phyloP scores from a whole-genome alignment of 1,284 basidiomycete genomes.

The Phlebopus sp. region DNA sequence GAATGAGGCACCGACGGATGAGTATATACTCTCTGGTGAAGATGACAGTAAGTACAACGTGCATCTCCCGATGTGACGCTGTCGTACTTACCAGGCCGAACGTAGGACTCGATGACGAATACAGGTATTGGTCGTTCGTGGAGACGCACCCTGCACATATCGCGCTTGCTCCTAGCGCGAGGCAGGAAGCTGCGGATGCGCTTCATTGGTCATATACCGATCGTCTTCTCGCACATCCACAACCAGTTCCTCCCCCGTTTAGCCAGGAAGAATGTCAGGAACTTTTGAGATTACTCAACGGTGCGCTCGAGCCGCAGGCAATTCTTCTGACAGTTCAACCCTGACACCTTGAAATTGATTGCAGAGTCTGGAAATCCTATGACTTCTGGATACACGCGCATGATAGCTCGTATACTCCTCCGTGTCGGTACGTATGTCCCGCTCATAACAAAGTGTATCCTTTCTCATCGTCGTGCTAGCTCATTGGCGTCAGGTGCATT shows the following conservation, averaged over 20 bases:
- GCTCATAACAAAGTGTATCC: neutral
- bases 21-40: constrained; percentile 28
- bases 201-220: constrained; percentile 78
- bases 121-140: constrained; percentile 73
- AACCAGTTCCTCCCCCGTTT: constrained; percentile 59
- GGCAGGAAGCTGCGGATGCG: constrained; percentile 63
- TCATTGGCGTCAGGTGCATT: constrained; percentile 70
- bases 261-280: constrained; percentile 71
- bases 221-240: constrained; percentile 58
- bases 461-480: constrained; percentile 37
- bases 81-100: neutral
- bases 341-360: constrained; percentile 5
- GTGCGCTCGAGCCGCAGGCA: constrained; percentile 29
- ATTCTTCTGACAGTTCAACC: constrained; percentile 12
- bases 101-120: constrained; percentile 65
- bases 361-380: constrained; percentile 35
- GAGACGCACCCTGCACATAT: constrained; percentile 71
- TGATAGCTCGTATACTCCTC: constrained; percentile 64
- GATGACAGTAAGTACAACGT: constrained; percentile 54
- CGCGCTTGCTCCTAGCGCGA: constrained; percentile 47
- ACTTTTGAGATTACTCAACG: constrained; percentile 57
- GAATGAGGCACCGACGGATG: constrained; percentile 40
- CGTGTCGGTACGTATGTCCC: constrained; percentile 53
- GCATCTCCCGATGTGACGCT: neutral
- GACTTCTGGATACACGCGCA: constrained; percentile 58